phyloP scores from a whole-genome alignment of 2,329 filamentous ascomycete genomes.

The Clathrospora elynae region DNA sequence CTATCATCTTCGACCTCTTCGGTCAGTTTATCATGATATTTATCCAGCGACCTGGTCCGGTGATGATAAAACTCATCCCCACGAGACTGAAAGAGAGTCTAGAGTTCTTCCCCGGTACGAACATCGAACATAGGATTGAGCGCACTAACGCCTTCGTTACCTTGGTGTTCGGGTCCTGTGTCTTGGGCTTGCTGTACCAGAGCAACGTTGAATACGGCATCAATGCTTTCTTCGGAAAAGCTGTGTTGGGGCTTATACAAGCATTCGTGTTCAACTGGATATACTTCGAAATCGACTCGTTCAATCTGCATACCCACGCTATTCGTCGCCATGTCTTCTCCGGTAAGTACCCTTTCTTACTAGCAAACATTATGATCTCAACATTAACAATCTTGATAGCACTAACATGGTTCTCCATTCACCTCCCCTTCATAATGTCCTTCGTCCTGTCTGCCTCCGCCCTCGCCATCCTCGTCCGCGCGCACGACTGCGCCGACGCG shows the following conservation, averaged over 20 bases:
- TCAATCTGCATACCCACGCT: constrained; percentile 63
- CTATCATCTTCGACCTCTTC: constrained; percentile 61
- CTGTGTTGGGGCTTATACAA: constrained; percentile 62
- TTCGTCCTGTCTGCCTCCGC: constrained; percentile 65
- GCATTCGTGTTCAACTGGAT: constrained; percentile 67
- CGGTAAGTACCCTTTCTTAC: constrained; percentile 42
- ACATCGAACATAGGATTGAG: constrained; percentile 70
- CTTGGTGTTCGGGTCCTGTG: constrained; percentile 67
- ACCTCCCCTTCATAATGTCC: constrained; percentile 67
- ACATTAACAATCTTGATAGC: constrained; percentile 42
- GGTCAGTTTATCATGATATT: constrained; percentile 53
- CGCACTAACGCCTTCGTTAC: constrained; percentile 68
- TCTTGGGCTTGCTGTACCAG: constrained; percentile 66
- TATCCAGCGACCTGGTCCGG: constrained; percentile 33
- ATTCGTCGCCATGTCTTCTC: constrained; percentile 59
- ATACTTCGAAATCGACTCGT: constrained; percentile 66
- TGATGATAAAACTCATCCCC: constrained; percentile 18
- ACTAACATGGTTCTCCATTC: constrained; percentile 60
- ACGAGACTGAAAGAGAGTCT: constrained; percentile 49
- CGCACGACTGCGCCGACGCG: constrained; percentile 59
- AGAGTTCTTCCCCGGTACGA: constrained; percentile 66
- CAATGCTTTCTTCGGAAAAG: constrained; percentile 67
- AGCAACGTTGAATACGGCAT: constrained; percentile 58
- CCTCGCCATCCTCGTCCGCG: constrained; percentile 63
- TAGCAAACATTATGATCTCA: too few relatives aligned